A percentile compares a stretch with the other conserved stretches of the same genome.
phyloP scores from a whole-genome alignment of 768 basidiomycete species.

The Chalciporus piperatus region DNA sequence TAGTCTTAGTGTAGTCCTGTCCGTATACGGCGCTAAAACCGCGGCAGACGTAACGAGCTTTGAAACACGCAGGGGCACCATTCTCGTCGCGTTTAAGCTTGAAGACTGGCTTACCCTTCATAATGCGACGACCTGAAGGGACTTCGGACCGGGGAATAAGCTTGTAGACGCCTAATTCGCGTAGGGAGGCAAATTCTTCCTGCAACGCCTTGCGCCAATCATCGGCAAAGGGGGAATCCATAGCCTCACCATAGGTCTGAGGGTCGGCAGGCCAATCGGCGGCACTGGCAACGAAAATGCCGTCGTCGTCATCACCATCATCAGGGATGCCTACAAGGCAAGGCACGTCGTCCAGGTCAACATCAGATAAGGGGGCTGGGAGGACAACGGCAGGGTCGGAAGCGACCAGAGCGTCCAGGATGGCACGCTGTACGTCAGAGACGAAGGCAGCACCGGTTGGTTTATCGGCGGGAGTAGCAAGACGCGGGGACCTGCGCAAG shows the following conservation, averaged over 20 bases:
- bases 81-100: slow-evolving; percentile 22
- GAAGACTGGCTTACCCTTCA: slow-evolving; percentile 29
- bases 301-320: too few species aligned
- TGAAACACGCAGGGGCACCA: slow-evolving; percentile 22
- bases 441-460: too few species aligned
- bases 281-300: too few species aligned
- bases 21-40: slow-evolving; percentile 43
- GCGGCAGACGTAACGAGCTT: slow-evolving; percentile 40
- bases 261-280: slow-evolving; percentile 14
- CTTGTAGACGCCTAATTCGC: slow-evolving; percentile 15
- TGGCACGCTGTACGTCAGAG: too few species aligned
- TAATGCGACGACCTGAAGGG: slow-evolving; percentile 19
- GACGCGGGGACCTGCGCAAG: too few species aligned
- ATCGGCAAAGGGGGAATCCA: slow-evolving; percentile 9
- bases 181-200: slow-evolving; percentile 20
- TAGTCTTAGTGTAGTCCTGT: slow-evolving; percentile 40
- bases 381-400: too few species aligned
- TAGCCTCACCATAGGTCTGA: slow-evolving; percentile 14
- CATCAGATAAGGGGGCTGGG: too few species aligned
- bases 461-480: too few species aligned
- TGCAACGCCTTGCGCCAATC: slow-evolving; percentile 23
- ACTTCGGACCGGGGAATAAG: slow-evolving; percentile 16
- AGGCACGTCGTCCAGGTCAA: too few species aligned
- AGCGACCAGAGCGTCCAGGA: too few species aligned
- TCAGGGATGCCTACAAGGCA: too few species aligned